phyloP scores from a whole-genome alignment of 2,329 filamentous ascomycete genomes.

The Mariannaea sp. region DNA sequence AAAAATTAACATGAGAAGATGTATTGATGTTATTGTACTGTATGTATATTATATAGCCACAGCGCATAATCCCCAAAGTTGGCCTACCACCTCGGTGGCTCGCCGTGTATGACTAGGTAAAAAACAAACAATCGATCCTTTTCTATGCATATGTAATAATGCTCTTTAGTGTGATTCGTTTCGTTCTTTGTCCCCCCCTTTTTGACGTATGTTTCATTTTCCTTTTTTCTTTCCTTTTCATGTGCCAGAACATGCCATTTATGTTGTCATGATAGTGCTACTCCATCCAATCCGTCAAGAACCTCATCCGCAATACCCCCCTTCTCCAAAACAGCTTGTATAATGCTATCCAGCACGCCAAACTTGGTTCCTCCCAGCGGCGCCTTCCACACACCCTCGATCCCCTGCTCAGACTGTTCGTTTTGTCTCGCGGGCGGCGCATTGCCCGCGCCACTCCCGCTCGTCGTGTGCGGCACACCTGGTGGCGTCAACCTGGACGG shows the following conservation, averaged over 20 bases:
- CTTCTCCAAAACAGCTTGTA: slow-evolving; percentile 74
- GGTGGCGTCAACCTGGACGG: slow-evolving; percentile 74
- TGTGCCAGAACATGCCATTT: neutral
- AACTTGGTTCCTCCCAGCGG: slow-evolving; percentile 83
- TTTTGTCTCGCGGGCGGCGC: slow-evolving; percentile 44
- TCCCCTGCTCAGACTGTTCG: slow-evolving; percentile 56
- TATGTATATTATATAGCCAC: slow-evolving; percentile 12
- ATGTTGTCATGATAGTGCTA: slow-evolving; percentile 64
- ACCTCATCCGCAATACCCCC: slow-evolving; percentile 87
- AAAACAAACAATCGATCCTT: slow-evolving; percentile 11
- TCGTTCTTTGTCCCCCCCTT: no score
- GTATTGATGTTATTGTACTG: neutral
- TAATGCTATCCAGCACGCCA: slow-evolving; percentile 71
- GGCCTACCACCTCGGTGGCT: slow-evolving; percentile 12
- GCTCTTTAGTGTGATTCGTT: neutral
- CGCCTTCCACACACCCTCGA: slow-evolving; percentile 83
- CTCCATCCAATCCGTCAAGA: slow-evolving; percentile 76
- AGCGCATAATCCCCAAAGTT: slow-evolving; percentile 12
- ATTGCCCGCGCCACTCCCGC: slow-evolving; percentile 48
- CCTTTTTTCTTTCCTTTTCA: no score
- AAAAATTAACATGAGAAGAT: neutral
- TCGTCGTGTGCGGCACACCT: slow-evolving; percentile 68
- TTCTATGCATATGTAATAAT: neutral
- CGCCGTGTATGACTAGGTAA: slow-evolving; percentile 29
- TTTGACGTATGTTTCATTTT: no score